phyloP scores from a whole-genome alignment of 257 asterid genomes.

The Rhazya stricta region DNA sequence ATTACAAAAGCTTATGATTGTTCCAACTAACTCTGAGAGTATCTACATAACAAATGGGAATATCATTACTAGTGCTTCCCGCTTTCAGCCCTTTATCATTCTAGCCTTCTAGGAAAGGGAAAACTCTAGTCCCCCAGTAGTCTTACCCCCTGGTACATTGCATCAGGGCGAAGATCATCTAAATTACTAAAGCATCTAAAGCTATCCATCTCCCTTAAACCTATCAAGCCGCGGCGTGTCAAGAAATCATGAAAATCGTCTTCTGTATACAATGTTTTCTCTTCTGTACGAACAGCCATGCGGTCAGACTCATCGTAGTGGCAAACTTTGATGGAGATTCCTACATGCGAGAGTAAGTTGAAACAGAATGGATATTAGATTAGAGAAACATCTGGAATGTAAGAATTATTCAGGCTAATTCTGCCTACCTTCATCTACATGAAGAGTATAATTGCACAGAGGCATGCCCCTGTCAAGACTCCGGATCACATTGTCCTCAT shows the following conservation, averaged over 20 bases:
- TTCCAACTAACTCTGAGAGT: not conserved
- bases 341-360: constrained; percentile 1
- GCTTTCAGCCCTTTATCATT: not conserved
- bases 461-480: constrained; percentile 93
- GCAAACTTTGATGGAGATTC: constrained; percentile 24
- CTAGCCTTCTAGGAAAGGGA: not conserved
- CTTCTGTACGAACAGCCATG: constrained; percentile 26
- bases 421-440: constrained; percentile 77
- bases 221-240: constrained; percentile 22
- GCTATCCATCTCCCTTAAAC: constrained; percentile 27
- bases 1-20: not conserved
- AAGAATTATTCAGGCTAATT: too few species aligned
- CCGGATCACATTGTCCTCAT: constrained; percentile 68
- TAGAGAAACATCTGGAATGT: not conserved
- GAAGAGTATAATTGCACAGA: constrained; percentile 76
- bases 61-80: not conserved
- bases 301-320: constrained; percentile 24
- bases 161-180: constrained; percentile 27
- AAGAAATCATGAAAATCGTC: constrained; percentile 26
- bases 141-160: constrained; percentile 23
- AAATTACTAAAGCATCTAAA: constrained; percentile 22
- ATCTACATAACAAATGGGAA: not conserved
- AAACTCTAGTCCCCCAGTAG: constrained; percentile 16
- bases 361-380: not conserved
- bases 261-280: constrained; percentile 25